Evolutionary conservation across 148 eudicot genomes (phyloP).

Genomic region (Tetragonia tetragonoides): DNA sequence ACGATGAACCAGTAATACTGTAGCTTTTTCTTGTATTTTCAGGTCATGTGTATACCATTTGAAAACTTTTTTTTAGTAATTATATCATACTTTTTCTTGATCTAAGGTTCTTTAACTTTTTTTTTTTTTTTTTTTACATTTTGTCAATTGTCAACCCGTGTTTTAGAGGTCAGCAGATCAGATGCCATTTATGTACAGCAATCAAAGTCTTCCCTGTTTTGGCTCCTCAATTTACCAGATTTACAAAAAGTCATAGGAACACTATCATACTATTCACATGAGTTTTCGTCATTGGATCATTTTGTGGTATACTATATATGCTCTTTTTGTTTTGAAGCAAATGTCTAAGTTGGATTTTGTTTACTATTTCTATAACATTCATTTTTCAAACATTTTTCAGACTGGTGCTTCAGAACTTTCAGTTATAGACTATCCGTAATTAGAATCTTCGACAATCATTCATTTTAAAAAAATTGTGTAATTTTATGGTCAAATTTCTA

Average conservation of each 20-base stretch:
- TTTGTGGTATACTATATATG: no score
- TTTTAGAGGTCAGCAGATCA: neutral
- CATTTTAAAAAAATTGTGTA: no score
- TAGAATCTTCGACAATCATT: no score
- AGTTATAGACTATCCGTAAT: neutral
- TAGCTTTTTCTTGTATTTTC: neutral
- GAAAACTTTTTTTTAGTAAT: constrained; percentile 4
- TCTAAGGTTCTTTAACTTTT: neutral
- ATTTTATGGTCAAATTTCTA: no score
- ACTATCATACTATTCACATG: no score
- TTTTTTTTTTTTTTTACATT: neutral
- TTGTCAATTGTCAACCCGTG: constrained; percentile 4
- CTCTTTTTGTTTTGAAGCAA: no score
- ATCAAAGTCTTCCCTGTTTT: no score
- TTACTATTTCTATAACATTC: no score
- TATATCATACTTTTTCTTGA: constrained; percentile 3
- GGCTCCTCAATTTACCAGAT: no score
- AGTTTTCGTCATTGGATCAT: no score
- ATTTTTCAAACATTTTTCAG: neutral
- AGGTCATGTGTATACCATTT: neutral
- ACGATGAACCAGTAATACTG: constrained; percentile 21
- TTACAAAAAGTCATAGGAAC: no score
- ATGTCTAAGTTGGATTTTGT: neutral
- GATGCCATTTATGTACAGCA: neutral
- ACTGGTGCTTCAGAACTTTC: no score